Evolutionary conservation across 2,329 filamentous ascomycete species (phyloP).

Genomic region (Pseudonectria buxi): DNA sequence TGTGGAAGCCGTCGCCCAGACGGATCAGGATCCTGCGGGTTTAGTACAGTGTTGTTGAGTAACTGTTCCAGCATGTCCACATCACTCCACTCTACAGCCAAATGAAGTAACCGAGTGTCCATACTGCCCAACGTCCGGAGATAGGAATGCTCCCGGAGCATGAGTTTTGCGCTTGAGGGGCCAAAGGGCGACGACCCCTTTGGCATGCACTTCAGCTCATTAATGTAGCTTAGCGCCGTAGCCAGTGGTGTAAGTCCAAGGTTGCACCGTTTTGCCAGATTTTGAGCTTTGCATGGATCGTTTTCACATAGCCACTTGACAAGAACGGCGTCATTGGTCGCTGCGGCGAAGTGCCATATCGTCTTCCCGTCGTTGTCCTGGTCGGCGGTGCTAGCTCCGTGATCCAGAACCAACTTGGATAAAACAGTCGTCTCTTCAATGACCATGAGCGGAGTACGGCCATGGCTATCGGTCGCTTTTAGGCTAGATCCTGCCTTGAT

Average conservation of each 20-base stretch:
- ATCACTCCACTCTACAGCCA: conserved; percentile 24
- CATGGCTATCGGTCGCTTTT: conserved; percentile 18
- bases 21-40: conserved; percentile 1
- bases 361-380: conserved; percentile 26
- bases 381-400: conserved; percentile 22
- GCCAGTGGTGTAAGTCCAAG: conserved; percentile 25
- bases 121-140: too few species aligned
- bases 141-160: conserved; percentile 10
- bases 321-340: conserved; percentile 23
- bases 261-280: conserved; percentile 17
- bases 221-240: conserved; percentile 22
- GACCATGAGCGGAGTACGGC: conserved; percentile 31
- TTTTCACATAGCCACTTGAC: conserved; percentile 24
- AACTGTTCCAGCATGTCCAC: conserved; percentile 7
- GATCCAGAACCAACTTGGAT: conserved; percentile 17
- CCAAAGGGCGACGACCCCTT: neutral
- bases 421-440: conserved; percentile 22
- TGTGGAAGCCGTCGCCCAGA: conserved; percentile 15
- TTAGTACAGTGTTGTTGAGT: neutral
- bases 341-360: conserved; percentile 33
- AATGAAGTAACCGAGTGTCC: conserved; percentile 3
- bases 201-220: neutral
- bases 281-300: conserved; percentile 22
- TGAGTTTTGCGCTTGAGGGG: conserved; percentile 8
- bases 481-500: conserved; percentile 22